phyloP scores from a whole-genome alignment of 768 basidiomycete species.

The Lactarius akahatsu region DNA sequence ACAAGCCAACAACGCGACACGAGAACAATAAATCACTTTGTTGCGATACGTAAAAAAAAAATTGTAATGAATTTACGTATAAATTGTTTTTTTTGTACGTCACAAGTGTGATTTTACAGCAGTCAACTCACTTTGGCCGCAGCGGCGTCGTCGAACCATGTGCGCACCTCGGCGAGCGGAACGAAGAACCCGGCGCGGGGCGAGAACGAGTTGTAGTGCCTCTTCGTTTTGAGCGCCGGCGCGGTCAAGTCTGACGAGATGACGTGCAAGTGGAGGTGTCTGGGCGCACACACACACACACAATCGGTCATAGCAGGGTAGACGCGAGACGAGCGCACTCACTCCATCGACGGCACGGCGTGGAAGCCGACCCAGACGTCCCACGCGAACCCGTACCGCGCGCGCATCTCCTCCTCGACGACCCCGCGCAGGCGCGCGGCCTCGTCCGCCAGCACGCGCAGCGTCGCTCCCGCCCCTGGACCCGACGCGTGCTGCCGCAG shows the following conservation, averaged over 20 bases:
- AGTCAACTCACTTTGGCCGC: constrained; percentile 42
- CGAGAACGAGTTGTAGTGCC: constrained; percentile 90
- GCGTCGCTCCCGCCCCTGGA: constrained; percentile 36
- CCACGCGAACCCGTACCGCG: constrained; percentile 74
- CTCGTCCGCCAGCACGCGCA: constrained; percentile 54
- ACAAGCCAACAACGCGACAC: neutral
- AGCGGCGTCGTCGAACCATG: constrained; percentile 53
- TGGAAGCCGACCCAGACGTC: constrained; percentile 82
- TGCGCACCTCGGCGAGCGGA: constrained; percentile 69
- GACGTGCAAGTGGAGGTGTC: constrained; percentile 84
- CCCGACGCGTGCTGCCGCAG: constrained; percentile 39
- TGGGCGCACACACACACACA: too few species aligned
- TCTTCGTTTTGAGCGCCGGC: constrained; percentile 75
- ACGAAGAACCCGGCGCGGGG: constrained; percentile 84
- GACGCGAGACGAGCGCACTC: constrained; percentile 33
- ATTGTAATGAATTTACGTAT: too few species aligned
- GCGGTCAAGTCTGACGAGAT: constrained; percentile 76
- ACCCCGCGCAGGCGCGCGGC: constrained; percentile 55
- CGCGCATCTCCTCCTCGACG: constrained; percentile 78
- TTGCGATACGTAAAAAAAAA: neutral
- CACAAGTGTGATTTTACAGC: neutral
- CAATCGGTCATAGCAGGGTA: too few species aligned
- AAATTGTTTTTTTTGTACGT: too few species aligned
- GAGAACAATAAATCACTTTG: neutral
- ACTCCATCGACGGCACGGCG: constrained; percentile 75